Conservation (phyloP, 225 moss, liverwort and hornwort genomes). For the Bryum argenteum region DNA sequence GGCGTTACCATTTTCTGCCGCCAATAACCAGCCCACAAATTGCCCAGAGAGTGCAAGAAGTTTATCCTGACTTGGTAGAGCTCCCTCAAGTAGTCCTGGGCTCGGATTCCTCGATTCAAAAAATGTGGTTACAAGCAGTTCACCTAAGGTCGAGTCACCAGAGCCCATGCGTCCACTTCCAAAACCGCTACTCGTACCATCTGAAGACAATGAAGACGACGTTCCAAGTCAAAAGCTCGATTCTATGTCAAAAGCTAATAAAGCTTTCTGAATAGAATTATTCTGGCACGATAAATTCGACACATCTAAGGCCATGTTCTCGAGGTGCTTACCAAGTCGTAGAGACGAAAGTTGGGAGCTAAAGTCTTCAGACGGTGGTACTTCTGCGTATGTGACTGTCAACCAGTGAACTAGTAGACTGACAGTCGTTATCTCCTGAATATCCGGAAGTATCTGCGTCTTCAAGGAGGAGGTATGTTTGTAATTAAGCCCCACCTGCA, state of each 20-base stretch:
- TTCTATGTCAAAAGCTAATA: neutral
- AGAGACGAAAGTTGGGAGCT: conserved; percentile 93
- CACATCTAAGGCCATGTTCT: conserved; percentile 17
- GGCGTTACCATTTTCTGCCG: conserved; percentile 62
- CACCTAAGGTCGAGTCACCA: conserved; percentile 78
- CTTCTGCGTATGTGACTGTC: conserved; percentile 92
- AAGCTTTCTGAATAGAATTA: neutral
- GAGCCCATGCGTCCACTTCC: conserved; percentile 67
- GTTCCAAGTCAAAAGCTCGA: conserved; percentile 19
- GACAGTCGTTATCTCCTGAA: conserved; percentile 73
- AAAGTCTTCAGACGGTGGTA: conserved; percentile 90
- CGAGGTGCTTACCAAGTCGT: conserved; percentile 67
- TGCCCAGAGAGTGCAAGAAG: conserved; percentile 64
- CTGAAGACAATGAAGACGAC: conserved; percentile 34
- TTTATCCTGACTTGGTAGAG: conserved; percentile 66
- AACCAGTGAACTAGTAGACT: conserved; percentile 90
- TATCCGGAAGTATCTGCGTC: conserved; percentile 66
- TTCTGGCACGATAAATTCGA: conserved; percentile 2
- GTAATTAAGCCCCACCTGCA: conserved; percentile 71
- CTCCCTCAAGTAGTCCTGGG: conserved; percentile 48
- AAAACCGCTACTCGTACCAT: conserved; percentile 56
- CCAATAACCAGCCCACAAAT: conserved; percentile 80
- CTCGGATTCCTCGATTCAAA: conserved; percentile 50
- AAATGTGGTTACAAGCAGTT: conserved; percentile 79
- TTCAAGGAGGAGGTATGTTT: conserved; percentile 72